Conservation (phyloP, 345 rosid genomes). For the Cardamine occulta region DNA sequence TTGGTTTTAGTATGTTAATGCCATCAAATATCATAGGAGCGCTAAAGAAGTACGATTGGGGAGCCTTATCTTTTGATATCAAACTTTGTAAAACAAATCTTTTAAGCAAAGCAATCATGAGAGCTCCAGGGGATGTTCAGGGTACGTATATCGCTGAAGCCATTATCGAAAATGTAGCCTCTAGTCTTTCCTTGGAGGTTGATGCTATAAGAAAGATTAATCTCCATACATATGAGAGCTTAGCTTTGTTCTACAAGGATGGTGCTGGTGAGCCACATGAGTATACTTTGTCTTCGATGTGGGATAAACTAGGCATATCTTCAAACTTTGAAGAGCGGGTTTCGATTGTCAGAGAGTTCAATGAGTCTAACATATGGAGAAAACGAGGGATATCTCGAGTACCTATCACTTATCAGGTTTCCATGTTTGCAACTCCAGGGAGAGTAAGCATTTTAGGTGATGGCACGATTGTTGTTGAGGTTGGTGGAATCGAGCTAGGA, state of each 20-base stretch:
- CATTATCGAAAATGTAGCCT: constrained; percentile 81
- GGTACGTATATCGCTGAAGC: constrained; percentile 82
- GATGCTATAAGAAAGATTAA: constrained; percentile 69
- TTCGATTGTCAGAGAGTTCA: constrained; percentile 57
- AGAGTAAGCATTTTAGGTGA: constrained; percentile 83
- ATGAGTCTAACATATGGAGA: constrained; percentile 57
- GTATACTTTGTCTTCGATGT: constrained; percentile 71
- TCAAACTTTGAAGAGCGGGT: constrained; percentile 54
- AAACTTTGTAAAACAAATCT: constrained; percentile 85
- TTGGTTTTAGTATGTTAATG: constrained; percentile 59
- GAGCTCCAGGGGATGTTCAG: constrained; percentile 89
- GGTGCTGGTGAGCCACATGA: constrained; percentile 62
- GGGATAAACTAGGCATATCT: constrained; percentile 66
- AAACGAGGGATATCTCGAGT: constrained; percentile 85
- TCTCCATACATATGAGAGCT: constrained; percentile 70
- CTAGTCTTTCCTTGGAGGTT: constrained; percentile 68
- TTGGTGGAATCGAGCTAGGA: constrained; percentile 90
- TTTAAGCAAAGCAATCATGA: constrained; percentile 72
- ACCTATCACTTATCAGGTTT: constrained; percentile 56
- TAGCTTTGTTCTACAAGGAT: constrained; percentile 52
- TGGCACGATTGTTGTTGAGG: constrained; percentile 82
- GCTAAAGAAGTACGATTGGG: constrained; percentile 80
- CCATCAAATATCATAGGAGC: constrained; percentile 48
- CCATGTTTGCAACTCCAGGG: constrained; percentile 63
- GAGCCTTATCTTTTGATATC: constrained; percentile 73